These are phyloP conservation scores for Trichosanthes cucumerina DNA, from an alignment of 306 rosid species.

Conservation along the genomic window DNA sequence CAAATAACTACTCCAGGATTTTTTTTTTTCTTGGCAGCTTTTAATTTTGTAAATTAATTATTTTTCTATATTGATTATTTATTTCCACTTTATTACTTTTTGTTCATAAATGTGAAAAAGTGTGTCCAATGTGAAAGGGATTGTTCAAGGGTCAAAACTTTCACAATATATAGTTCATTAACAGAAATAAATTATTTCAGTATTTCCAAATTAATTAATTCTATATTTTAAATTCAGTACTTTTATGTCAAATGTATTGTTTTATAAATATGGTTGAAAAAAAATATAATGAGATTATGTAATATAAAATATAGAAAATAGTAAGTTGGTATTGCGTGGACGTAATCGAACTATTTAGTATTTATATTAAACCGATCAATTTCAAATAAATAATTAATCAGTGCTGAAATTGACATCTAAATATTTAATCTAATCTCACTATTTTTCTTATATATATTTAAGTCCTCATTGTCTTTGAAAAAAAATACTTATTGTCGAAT, in stretches of 20 bases:
- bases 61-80: no score
- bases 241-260: background rate
- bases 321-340: background rate
- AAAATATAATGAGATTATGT: background rate
- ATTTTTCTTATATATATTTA: background rate
- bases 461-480: background rate
- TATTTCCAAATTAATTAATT: no score
- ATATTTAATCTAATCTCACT: background rate
- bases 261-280: background rate
- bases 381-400: background rate
- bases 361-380: background rate
- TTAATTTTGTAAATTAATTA: no score
- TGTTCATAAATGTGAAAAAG: no score
- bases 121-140: no score
- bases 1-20: no score
- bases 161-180: no score
- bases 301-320: background rate
- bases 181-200: background rate
- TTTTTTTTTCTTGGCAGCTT: no score
- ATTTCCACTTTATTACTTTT: no score
- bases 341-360: background rate
- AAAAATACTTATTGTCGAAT: no score
- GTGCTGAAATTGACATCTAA: background rate
- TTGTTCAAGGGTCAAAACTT: background rate
- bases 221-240: background rate